These are phyloP conservation scores for Harrya chromipes DNA, from an alignment of 768 basidiomycete genomes.

Conservation along the genomic window DNA sequence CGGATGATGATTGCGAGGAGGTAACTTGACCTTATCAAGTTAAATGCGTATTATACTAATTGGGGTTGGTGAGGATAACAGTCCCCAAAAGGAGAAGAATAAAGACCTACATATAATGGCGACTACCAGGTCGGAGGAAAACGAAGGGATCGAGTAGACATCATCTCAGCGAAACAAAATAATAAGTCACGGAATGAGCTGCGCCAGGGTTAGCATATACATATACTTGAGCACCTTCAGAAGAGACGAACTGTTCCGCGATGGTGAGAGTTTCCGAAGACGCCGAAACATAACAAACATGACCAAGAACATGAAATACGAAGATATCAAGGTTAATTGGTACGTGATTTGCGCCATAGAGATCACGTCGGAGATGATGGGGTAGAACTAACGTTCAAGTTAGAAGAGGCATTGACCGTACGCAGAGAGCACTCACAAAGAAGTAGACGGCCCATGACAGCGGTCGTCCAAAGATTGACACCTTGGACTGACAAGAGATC, in stretches of 20 bases:
- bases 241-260: conserved; percentile 9
- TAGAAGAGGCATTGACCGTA: background rate
- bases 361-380: conserved; percentile 21
- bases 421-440: conserved; percentile 14
- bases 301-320: conserved; percentile 10
- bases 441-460: conserved; percentile 19
- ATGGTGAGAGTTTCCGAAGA: conserved; percentile 1
- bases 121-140: too few relatives aligned
- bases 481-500: conserved; percentile 2
- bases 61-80: background rate
- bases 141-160: background rate
- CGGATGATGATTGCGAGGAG: background rate
- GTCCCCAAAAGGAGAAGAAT: background rate
- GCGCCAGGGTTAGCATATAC: background rate
- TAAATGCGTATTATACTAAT: conserved; percentile 1
- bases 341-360: conserved; percentile 13
- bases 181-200: conserved; percentile 4
- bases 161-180: conserved; percentile 5
- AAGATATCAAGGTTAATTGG: conserved; percentile 15
- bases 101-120: background rate
- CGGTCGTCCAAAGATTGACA: background rate
- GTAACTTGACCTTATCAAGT: background rate
- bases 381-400: conserved; percentile 15
- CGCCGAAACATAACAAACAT: conserved; percentile 1
- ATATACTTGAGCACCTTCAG: background rate